Evolutionary conservation across 345 rosid genomes (phyloP), one percentile per base, ranked within the genome.

Genomic region (Ceriops decandra): DNA sequence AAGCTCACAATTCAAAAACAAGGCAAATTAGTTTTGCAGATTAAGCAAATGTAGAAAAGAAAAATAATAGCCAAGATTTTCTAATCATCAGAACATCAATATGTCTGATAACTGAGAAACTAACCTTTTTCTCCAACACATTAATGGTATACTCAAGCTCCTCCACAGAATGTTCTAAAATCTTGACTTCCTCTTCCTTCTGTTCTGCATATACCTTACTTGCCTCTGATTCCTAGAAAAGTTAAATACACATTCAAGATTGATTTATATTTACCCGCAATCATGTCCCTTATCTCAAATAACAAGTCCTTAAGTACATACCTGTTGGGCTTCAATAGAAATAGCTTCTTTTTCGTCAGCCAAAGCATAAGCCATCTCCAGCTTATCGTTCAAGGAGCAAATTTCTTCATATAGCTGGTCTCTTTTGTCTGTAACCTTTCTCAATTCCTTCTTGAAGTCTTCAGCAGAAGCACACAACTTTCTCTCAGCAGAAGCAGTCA

Each of bases 271-370:
- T 57, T 66, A 51, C 27, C 52, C 63, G 52, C 31, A 38, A 38
- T 22, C 51, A 62, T 42, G 60, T 62, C 35, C 36, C 52, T 27
- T 20, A 13, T 19, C 16, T 60, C 30, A 32, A 60, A 61, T 26
- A 62, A 57, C 20, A n/a, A 32, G 67, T 66, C 57, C 64, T 49
- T 30, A 21, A 24, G 36, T 35, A 54, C 68, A 46, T 72, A 87
- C 98, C 91, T 87, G 97, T 21, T 87, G 88, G 59, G 96, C 89
- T 83, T 90, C 97, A 68, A 79, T 78, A 5, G 96, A 86, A 61
- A 84, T 74, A 72, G 98, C 98, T 81, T 87, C 97, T 4, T 87
- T 87, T 85, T 90, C 98, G 79, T 93, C 97, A 72, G 86, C 96
- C 72, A 84, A 52, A 64, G 85, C 85, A 80, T 78, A 79, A 61